Conservation (phyloP, 371 early-diverging fungal species). For the Zychaea mexicana region DNA sequence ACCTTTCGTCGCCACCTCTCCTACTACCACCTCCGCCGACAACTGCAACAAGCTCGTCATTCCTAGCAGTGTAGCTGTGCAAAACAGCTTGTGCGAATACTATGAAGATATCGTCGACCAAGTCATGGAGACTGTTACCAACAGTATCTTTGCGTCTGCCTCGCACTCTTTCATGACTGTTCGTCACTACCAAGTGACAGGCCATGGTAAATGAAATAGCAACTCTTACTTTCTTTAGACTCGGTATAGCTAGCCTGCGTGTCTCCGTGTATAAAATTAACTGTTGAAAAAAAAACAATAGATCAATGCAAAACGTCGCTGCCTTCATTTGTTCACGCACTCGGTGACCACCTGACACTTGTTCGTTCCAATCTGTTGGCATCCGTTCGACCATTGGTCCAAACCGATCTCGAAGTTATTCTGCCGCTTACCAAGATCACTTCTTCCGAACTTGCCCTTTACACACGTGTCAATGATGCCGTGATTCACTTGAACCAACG, state of each 20-base stretch:
- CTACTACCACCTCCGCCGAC: neutral
- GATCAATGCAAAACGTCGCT: neutral
- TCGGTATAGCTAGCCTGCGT: no score
- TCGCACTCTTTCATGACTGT: conserved; percentile 24
- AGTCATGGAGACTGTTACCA: conserved; percentile 34
- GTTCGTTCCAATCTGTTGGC: conserved; percentile 35
- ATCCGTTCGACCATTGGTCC: conserved; percentile 31
- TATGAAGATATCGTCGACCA: conserved; percentile 49
- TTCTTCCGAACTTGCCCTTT: neutral
- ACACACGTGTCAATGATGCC: neutral
- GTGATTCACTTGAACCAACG: conserved; percentile 25
- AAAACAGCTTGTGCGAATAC: conserved; percentile 31
- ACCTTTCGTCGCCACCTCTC: neutral
- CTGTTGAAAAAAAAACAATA: no score
- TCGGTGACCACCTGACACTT: conserved; percentile 29
- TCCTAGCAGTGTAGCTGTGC: neutral
- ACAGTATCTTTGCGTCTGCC: conserved; percentile 26
- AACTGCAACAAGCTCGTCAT: neutral
- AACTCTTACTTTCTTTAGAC: neutral
- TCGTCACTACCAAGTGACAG: conserved; percentile 19
- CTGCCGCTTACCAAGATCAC: neutral
- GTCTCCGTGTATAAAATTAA: no score
- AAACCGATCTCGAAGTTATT: conserved; percentile 17
- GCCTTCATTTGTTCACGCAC: conserved; percentile 17
- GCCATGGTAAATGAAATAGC: conserved; percentile 1